Evolutionary conservation across 305 asterid species (phyloP), one percentile per base, ranked within the genome.

Genomic region (Fraxinus floribunda): DNA sequence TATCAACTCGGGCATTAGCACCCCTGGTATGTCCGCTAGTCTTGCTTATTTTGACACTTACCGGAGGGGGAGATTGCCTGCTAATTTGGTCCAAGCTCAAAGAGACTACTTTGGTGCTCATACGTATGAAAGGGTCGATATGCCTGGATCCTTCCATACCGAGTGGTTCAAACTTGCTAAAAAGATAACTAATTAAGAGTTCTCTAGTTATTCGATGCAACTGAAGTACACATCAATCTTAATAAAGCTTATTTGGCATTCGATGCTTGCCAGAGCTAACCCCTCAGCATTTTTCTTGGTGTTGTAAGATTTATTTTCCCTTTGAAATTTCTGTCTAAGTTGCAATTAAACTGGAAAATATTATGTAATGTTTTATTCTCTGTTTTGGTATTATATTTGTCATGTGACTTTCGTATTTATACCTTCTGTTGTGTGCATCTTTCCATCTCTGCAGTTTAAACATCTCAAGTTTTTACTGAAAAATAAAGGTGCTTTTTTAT

Each of bases 81-180:
- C 99, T 22, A 96, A 96, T 82, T 82, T 96, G 94, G 95, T 96
- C 26, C 99, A 94, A 41, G 97, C 99, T 81, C 99, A 96, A 80
- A 84, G 99, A 80, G 99, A 95, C 85, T 95, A 95, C 79, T 95
- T 94, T 72, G 98, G 99, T 26, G 99, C 99, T 77, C 99, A 95
- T 81, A 94, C 99, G 0, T 95, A 94, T 9, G 99, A 94, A 82
- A 90, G 99, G 88, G 88, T 82, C 22, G 99, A 95, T 83, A 62
- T 93, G 29, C 85, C 90, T 0, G 99, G 99, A 60, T 79, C 91
- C 15, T 95, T 88, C 91, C 99, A 95, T 35, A 95, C 99, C 0
- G 99, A 95, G 88, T 95, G 99, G 99, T 94, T 95, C 88, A 95
- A 94, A 91, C 76, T 93, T 44, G 99, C 99, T 30, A 90, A 83